Base-by-base conservation (phyloP, 2,329 filamentous ascomycete species). In the Venturia effusa region DNA sequence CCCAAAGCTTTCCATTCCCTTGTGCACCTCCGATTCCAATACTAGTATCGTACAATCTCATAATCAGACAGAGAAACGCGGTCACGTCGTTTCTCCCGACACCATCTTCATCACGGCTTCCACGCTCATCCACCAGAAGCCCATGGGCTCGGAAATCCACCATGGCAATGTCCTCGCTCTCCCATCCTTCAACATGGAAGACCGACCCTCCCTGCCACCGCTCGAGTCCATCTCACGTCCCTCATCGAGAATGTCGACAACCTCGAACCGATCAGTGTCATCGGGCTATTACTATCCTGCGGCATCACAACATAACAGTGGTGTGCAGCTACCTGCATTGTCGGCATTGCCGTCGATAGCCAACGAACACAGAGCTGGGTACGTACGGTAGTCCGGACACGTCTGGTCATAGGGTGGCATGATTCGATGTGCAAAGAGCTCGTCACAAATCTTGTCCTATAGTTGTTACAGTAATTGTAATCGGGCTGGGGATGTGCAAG, bases 91-190 rank as follows among this genome's bases (percentile, higher is more conserved):
- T 73, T 74, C 73, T 74, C 72, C 64, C 65, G 40, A 69, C 69
- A 67, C 68, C 66, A 32, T 30, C 70, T 45, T 37, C 62, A 75
- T 61, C 70, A 83, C 80, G 80, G 79, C 83, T 77, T 85, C 81
- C 75, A 81, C 82, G 71, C 80, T 85, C 45, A 59, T 32, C 32
- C 61, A 63, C 45, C 61, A 63, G 10, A 43, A 39, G 41, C 40
- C 63, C 6, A 54, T 61, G 75, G 82, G 81, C 76, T 79, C 80
- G 71, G 76, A 74, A 40, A 74, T 84, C 71, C 77, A 84, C 65
- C 84, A 83, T 71, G 78, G n/a, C 51, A 57, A 57, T 81, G 80
- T 81, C 83, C 68, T 79, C 82, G 78, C 79, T 82, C 82, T 80
- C 65, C 71, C 74, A 70, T 73, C 41, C 80, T 81, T 67, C 76